These are phyloP conservation scores for Kodamaea sagamina DNA, from an alignment of 805 yeast genomes.

Conservation along the genomic window DNA sequence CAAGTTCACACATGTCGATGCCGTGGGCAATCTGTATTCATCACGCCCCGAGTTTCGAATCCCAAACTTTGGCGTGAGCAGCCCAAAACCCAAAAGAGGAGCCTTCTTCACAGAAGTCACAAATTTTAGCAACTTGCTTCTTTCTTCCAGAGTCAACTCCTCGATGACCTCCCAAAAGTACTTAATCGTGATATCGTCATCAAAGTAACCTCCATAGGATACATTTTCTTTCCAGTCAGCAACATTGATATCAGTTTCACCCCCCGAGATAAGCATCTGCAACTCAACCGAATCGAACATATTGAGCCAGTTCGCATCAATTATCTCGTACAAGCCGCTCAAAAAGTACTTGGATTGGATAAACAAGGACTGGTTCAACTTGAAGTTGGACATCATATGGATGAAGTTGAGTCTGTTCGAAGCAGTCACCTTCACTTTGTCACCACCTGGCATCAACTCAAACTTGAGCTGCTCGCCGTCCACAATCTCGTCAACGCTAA, in stretches of 20 bases:
- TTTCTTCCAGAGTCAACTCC: conserved; percentile 66
- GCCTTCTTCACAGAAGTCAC: conserved; percentile 92
- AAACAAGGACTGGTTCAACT: conserved; percentile 63
- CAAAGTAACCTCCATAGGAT: conserved; percentile 64
- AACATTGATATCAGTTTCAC: conserved; percentile 71
- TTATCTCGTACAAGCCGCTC: conserved; percentile 67
- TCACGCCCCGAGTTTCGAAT: conserved; percentile 67
- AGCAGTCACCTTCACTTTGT: conserved; percentile 53
- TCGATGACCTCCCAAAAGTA: conserved; percentile 75
- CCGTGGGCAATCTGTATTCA: conserved; percentile 71
- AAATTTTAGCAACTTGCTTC: conserved; percentile 71
- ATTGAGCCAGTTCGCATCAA: conserved; percentile 72
- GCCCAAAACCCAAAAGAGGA: conserved; percentile 81
- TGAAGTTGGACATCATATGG: conserved; percentile 75
- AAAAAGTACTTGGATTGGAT: conserved; percentile 64
- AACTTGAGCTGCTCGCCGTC: conserved; percentile 43
- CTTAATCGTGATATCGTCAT: conserved; percentile 56
- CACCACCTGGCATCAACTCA: conserved; percentile 61
- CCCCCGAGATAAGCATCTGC: conserved; percentile 71
- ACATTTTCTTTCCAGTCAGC: conserved; percentile 66
- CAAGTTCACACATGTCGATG: conserved; percentile 90
- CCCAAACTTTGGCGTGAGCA: conserved; percentile 69
- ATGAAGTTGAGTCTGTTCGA: conserved; percentile 71
- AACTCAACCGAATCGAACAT: conserved; percentile 85
- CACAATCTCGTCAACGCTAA: conserved; percentile 58